Evolutionary conservation across 495 filamentous ascomycete species (phyloP).

Genomic region (Margaritispora aquatica): DNA sequence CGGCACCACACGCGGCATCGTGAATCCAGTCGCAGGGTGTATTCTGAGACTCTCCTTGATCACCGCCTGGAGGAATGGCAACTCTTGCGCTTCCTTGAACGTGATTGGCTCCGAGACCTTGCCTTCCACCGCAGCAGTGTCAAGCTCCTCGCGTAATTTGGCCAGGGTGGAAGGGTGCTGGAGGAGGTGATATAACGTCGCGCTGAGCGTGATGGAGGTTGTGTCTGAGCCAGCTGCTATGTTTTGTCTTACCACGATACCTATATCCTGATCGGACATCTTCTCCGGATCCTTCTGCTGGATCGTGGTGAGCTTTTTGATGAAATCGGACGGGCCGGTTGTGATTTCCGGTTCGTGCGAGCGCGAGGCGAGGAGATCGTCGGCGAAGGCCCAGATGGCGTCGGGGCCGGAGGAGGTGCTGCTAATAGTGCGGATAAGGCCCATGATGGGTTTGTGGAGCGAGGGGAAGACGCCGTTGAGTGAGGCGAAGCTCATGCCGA

Average conservation of each 20-base stretch:
- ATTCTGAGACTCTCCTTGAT: conserved; percentile 45
- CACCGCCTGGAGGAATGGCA: conserved; percentile 44
- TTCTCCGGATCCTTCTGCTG: conserved; percentile 40
- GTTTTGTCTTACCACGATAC: conserved; percentile 40
- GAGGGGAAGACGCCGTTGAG: neutral
- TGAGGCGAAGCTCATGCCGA: too few species aligned
- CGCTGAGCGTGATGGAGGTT: neutral
- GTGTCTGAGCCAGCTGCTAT: conserved; percentile 1
- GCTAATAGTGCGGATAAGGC: too few species aligned
- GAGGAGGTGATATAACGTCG: neutral
- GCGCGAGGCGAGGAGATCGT: neutral
- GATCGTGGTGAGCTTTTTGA: conserved; percentile 35
- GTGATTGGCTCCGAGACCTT: neutral
- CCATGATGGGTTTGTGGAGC: neutral
- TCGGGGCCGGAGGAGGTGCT: too few species aligned
- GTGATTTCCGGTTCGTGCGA: neutral
- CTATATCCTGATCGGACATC: conserved; percentile 41
- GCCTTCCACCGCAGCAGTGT: neutral
- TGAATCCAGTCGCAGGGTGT: conserved; percentile 30
- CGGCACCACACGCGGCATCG: conserved; percentile 48
- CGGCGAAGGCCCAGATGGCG: neutral
- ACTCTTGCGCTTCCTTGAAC: conserved; percentile 30
- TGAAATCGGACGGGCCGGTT: conserved; percentile 26
- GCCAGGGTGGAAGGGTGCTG: neutral
- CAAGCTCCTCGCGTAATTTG: neutral